Evolutionary conservation across 495 filamentous ascomycete species (phyloP).

Genomic region (Physcia stellaris): DNA sequence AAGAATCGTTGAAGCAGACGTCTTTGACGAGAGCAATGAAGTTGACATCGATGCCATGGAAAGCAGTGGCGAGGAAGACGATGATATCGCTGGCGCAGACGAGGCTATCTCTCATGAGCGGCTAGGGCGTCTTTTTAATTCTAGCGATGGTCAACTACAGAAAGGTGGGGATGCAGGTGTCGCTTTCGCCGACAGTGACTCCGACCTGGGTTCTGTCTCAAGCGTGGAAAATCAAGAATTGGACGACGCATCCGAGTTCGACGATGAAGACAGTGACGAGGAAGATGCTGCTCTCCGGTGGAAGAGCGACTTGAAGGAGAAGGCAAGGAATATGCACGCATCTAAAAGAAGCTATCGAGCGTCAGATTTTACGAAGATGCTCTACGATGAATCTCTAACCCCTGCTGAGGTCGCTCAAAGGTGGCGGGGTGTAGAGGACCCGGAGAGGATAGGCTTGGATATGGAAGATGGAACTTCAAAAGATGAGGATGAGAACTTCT

Average conservation of each 20-base stretch:
- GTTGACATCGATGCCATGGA: conserved; percentile 50
- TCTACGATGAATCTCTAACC: conserved; percentile 74
- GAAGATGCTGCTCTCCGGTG: conserved; percentile 52
- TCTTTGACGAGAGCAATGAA: conserved; percentile 32
- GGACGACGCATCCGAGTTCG: conserved; percentile 45
- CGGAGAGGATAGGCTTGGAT: conserved; percentile 26
- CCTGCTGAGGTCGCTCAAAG: conserved; percentile 58
- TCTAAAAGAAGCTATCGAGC: conserved; percentile 57
- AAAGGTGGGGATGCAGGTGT: conserved; percentile 44
- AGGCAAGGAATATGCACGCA: conserved; percentile 56
- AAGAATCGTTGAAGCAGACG: conserved; percentile 47
- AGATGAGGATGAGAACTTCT: conserved; percentile 75
- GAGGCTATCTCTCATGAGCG: conserved; percentile 36
- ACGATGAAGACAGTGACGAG: conserved; percentile 31
- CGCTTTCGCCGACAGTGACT: conserved; percentile 92
- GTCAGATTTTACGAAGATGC: conserved; percentile 64
- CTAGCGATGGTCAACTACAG: conserved; percentile 26
- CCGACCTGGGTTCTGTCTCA: conserved; percentile 85
- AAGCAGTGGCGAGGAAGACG: conserved; percentile 45
- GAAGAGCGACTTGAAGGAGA: conserved; percentile 76
- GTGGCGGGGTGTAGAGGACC: conserved; percentile 52
- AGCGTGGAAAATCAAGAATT: conserved; percentile 46
- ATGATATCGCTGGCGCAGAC: conserved; percentile 29
- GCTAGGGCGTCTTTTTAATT: conserved; percentile 40
- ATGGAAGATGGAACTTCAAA: conserved; percentile 36